Evolutionary conservation across 768 basidiomycete genomes (phyloP), one percentile per base, ranked within the genome.

Genomic region (Phylloporus sp.): DNA sequence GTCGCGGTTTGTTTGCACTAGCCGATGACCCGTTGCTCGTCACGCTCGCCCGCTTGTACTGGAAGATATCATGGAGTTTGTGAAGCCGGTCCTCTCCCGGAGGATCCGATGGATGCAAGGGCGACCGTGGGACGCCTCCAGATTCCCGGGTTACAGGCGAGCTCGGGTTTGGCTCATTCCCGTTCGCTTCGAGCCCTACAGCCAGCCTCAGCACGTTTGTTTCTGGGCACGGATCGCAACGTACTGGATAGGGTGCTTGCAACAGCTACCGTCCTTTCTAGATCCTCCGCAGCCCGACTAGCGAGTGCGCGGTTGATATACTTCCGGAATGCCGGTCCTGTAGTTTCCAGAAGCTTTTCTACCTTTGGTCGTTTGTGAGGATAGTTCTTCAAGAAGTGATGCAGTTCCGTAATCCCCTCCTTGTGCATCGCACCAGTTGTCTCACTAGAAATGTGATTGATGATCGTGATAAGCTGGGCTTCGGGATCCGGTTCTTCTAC

Each of bases 371-470:
- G 80, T 65, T 91, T 93, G 60, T 91, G 84, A 0, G 93, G 94
- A 64, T 97, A 83, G 26, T 84, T 86, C 71, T 94, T 94, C 62
- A 97, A 71, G 75, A 94, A 97, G 31, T 92, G 86, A 66, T 97
- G 92, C 22, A 99, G 74, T 61, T 95, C 92, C 4, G 92, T 95
- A 50, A 98, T 94, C 4, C 92, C 91, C 67, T 95, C 91, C 69
- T 93, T 93, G 67, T 93, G 89, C 72, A 91, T 74, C 15, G 89
- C 88, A 15, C 88, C 90, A 5, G 91, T 90, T 22, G 90, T 89
- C 71, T 92, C 88, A 65, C 86, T 89, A 28, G 88, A 91, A 52
- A 91, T 91, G 64, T 93, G 88, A 36, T 84, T 85, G 61, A 93
- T 89, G 59, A 94, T 88, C 12, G 81, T 81, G 50, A 86, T 80